These are phyloP conservation scores for Penicillium tannophilum DNA, from an alignment of 495 filamentous ascomycete genomes.

Conservation along the genomic window DNA sequence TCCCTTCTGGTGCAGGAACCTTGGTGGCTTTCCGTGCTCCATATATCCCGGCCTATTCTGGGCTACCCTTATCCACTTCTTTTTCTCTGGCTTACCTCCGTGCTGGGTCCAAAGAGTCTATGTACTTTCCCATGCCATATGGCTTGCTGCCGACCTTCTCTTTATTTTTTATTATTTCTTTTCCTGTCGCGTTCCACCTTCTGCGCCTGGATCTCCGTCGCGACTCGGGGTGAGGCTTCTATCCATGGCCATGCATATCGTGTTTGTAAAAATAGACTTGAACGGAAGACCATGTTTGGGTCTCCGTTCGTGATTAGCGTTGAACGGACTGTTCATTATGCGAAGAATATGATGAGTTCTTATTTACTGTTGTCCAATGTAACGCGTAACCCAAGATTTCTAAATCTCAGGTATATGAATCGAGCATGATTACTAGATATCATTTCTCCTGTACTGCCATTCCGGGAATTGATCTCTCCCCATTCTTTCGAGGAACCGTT, in stretches of 20 bases:
- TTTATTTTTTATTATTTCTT: constrained; percentile 19
- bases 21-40: constrained; percentile 24
- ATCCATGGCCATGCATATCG: constrained; percentile 32
- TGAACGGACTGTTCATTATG: constrained; percentile 39
- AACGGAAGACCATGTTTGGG: constrained; percentile 28
- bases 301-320: constrained; percentile 47
- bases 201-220: constrained; percentile 9
- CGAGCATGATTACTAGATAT: background rate
- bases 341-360: constrained; percentile 44
- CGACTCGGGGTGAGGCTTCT: constrained; percentile 22
- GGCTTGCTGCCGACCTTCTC: constrained; percentile 17
- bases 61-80: constrained; percentile 8
- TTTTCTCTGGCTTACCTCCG: constrained; percentile 8
- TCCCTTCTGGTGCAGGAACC: constrained; percentile 32
- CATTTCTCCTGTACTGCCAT: background rate
- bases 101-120: background rate
- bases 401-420: background rate
- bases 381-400: background rate
- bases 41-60: constrained; percentile 28
- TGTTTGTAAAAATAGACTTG: constrained; percentile 51
- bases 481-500: background rate
- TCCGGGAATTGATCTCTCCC: no score
- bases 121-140: constrained; percentile 1
- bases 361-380: background rate
- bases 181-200: constrained; percentile 19